A percentile compares a stretch with the other conserved stretches of the same genome.
These are phyloP conservation scores for Ampelocalamus luodianensis DNA, from an alignment of 176 grass and related monocot species.

Conservation along the genomic window DNA sequence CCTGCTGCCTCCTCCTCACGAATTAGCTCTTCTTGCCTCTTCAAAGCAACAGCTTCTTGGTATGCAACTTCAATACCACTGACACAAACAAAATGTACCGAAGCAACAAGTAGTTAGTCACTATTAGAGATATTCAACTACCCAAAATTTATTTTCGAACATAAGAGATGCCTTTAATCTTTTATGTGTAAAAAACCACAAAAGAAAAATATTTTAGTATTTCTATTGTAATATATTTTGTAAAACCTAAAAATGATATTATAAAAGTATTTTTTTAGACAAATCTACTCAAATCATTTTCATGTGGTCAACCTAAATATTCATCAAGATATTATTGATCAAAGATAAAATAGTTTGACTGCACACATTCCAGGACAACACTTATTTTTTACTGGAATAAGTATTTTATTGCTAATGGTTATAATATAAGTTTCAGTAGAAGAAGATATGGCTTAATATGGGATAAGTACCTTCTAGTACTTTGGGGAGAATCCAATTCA, in stretches of 20 bases:
- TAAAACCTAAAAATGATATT: neutral
- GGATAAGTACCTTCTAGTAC: neutral
- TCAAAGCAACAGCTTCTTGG: constrained; percentile 93
- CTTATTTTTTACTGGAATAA: neutral
- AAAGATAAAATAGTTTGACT: neutral
- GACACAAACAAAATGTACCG: constrained; percentile 50
- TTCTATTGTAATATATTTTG: neutral
- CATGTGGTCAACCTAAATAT: neutral
- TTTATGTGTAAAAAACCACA: constrained; percentile 10
- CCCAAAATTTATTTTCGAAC: constrained; percentile 13
- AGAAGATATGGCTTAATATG: constrained; percentile 25
- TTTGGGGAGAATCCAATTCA: neutral
- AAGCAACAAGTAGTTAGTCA: constrained; percentile 8
- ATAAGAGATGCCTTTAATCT: neutral
- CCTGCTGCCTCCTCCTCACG: constrained; percentile 90
- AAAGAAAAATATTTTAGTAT: neutral
- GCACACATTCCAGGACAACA: neutral
- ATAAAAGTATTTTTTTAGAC: neutral
- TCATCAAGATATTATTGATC: constrained; percentile 17
- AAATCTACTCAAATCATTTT: neutral
- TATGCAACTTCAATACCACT: constrained; percentile 90
- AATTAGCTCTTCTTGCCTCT: constrained; percentile 97
- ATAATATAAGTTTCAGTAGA: neutral
- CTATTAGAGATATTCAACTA: constrained; percentile 18
- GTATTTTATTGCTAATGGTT: constrained; percentile 7